Base-by-base conservation (phyloP, 2,329 filamentous ascomycete species). In the Monosporascus ibericus region DNA sequence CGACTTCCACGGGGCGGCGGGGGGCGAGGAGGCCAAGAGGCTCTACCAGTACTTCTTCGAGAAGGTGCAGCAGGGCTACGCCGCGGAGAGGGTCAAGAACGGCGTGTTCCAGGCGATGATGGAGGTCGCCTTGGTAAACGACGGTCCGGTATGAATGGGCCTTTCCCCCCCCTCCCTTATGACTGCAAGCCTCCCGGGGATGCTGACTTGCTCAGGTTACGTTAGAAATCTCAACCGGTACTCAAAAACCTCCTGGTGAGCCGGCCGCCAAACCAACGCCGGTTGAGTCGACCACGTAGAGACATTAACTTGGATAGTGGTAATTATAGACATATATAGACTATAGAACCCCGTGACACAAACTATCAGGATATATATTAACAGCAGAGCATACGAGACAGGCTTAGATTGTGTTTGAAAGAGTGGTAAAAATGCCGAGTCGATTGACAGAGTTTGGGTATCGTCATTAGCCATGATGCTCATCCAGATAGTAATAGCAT, bases 81-180 rank as follows among this genome's bases (percentile, higher is more conserved):
- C 75, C 5, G 70, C 80, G 6, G 88, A 90, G 8, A 85, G 79
- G 58, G 92, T 99, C 53, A 91, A 96, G 68, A 87, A 99, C 67
- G 94, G 95, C n/a, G 84, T 92, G 30, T 99, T 99, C 69, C 92
- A 96, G 66, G 94, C 94, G 48, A 96, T 95, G 92, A 99, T 99
- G 94, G 87, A 97, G 65, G 92, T 99, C 53, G 87, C 88, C 48
- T 72, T 96, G 30, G 85, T 96, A 48, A 97, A 97, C 60, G 92
- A 97, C 60, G 84, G 85, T 1, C 85, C 85, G 50, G 84, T 87
- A 67, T 63, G 74, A 62, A 8, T 48, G 24, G 7, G 34, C 24
- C 27, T 42, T 9, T 40, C n/a, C n/a, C n/a, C n/a, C n/a, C n/a
- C n/a, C n/a, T 20, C 36, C 24, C n/a, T 25, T 4, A 20, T 17